phyloP scores from a whole-genome alignment of 352 stramenopile genomes.

The Globisporangium nodosum region DNA sequence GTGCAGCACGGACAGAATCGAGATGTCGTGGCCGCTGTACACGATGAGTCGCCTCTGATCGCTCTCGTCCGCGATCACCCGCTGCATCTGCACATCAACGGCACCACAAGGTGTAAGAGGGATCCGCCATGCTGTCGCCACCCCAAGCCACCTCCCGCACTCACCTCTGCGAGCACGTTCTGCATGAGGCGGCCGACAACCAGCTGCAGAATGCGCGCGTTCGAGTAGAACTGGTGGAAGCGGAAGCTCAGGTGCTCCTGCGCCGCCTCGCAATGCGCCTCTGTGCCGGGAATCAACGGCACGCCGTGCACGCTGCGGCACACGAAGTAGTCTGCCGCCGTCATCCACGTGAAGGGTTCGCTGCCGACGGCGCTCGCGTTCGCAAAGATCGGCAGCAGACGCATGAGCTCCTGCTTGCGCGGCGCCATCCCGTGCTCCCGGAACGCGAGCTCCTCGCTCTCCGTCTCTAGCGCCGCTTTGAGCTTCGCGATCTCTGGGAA shows the following conservation, averaged over 20 bases:
- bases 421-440: slow-evolving; percentile 50
- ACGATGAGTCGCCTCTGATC: slow-evolving; percentile 54
- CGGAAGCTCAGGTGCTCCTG: slow-evolving; percentile 61
- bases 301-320: slow-evolving; percentile 53
- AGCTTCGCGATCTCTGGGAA: slow-evolving; percentile 61
- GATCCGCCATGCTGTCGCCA: no score
- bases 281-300: slow-evolving; percentile 45
- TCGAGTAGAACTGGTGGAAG: slow-evolving; percentile 80
- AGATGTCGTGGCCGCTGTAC: slow-evolving; percentile 83
- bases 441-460: slow-evolving; percentile 38
- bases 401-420: slow-evolving; percentile 47
- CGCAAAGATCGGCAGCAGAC: slow-evolving; percentile 44
- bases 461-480: slow-evolving; percentile 40
- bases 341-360: slow-evolving; percentile 62
- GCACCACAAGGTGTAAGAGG: neutral
- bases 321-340: slow-evolving; percentile 66
- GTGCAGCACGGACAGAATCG: slow-evolving; percentile 71
- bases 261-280: slow-evolving; percentile 27
- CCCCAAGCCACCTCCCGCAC: neutral
- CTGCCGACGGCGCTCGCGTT: neutral
- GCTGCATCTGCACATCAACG: slow-evolving; percentile 32
- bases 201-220: slow-evolving; percentile 57
- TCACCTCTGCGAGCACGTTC: slow-evolving; percentile 49
- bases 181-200: slow-evolving; percentile 59
- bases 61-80: slow-evolving; percentile 19